Base-by-base conservation (phyloP, 2,329 filamentous ascomycete genomes). In the Alternaria incomplexa region DNA sequence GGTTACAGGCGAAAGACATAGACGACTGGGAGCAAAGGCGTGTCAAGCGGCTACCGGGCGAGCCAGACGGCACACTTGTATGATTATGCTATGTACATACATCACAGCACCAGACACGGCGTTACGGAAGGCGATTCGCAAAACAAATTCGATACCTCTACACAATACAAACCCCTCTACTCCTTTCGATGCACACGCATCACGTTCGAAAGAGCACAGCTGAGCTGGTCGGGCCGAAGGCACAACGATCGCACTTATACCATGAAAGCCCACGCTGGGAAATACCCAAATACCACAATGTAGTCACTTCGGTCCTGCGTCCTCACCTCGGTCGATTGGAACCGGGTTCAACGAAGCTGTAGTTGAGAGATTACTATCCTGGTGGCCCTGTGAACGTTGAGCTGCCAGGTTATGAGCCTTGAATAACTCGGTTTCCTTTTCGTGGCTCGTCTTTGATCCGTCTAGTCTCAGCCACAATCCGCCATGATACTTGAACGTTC, bases 1-100 rank as follows among this genome's bases (percentile, higher is more conserved):
- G 89, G 81, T 84, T 92, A 43, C 91, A 93, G 71, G 92, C 92
- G 30, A 97, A 96, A 80, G 96, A 98, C 77, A 83, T 98, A 64
- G 95, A 99, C 75, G 88, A 93, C 76, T 99, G 96, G 96, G 95
- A 98, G 79, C 96, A 98, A 82, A 96, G 96, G 82, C 89, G 96
- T 56, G 93, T 98, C 11, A 89, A 97, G 83, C 86, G 96, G 77
- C 86, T 97, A 64, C 90, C 92, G 20, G 96, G 96, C 69, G 96
- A 99, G 81, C 91, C 88, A 64, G 95, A 99, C 79, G 95, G 95
- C 32, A 87, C 92, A 54, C 79, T 97, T 69, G 75, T 79, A 44
- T 78, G 43, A 71, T 3, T 12, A 12, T 30, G n/a, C 13, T 3
- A 43, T 30, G 30, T 17, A 54, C 9, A 23, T 28, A 47, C 6